Evolutionary conservation across 2,329 filamentous ascomycete species (phyloP), one percentile per base, ranked within the genome.

Genomic region (Dothideomycetes sp.): DNA sequence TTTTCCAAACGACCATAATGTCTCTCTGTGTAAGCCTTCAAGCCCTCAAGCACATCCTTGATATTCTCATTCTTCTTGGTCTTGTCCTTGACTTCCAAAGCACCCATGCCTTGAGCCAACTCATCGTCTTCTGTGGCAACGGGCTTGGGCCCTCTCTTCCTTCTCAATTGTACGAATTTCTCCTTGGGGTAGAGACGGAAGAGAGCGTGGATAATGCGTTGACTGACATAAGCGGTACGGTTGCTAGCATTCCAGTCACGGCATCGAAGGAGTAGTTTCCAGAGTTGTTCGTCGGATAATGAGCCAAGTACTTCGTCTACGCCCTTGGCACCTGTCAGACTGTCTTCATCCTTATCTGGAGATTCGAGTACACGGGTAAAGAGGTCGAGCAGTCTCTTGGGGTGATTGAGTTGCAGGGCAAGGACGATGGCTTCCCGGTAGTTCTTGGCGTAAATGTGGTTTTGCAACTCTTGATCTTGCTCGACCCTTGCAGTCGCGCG

Each of bases 191-290:
- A 94, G 45, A 79, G 83, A 49, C 78, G 78, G 37, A 94, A 78
- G 6, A 98, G 57, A 1, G 83, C 77, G 67, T 79, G 82, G 6
- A 98, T 65, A 11, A 98, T 80, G 23, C 81, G 77, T 63, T 98
- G 91, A 1, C 91, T 84, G 1, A 96, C 78, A 4, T 80, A 74
- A 1, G 87, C 81, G 3, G 86, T 94, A 46, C 85, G 75, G 0
- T 86, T 87, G 53, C 96, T 96, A 4, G 91, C 94, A 59, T 98
- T 98, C 91, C 91, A 98, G 64, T 98, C 91, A 32, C 93, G 75
- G 31, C 95, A 64, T 44, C 91, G 73, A 25, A 89, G 69, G 1
- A 98, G 73, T 11, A 98, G 73, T 5, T 78, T 70, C 62, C 85
- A 93, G 11, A 98, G 74, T 58, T 96, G 89, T 51, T 89, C 82